Evolutionary conservation across 805 yeast genomes (phyloP), one percentile per base, ranked within the genome.

Genomic region (Saccharomyces eubayanus): DNA sequence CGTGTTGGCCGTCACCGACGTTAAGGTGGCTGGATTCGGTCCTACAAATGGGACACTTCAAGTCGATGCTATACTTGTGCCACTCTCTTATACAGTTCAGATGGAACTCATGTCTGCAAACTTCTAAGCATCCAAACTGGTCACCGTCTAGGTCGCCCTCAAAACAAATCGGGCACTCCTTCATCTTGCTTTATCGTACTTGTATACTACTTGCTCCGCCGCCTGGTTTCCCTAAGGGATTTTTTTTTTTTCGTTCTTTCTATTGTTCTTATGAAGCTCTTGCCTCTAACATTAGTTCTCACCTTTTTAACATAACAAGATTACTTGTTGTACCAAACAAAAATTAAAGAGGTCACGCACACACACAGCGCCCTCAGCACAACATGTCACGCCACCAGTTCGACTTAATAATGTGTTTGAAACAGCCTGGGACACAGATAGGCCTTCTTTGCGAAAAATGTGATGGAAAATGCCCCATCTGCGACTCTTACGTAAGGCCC

Each of bases 391-490:
- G 94, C 52, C 96, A 90, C 69, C 96, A 90, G 69, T 82, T 84
- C 50, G 97, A 91, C 65, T 76, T 90, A 28, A 79, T 87, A 2
- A 82, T 85, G 73, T 91, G 98, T 65, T 73, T 87, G 78, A 87
- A 85, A 65, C 94, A 82, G 61, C 89, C 96, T 1, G 97, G 97
- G 0, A 78, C 82, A 0, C 70, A 73, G 16, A 67, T 80, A 3
- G 98, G 96, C 0, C 72, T 76, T 50, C 74, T 91, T 2, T 91
- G 98, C 63, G 83, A 81, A 31, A 87, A 79, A 66, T 91, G 98
- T 67, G 97, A 91, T 65, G 97, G 97, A 1, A 78, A 83, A 59
- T 91, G 98, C 63, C 97, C 97, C 2, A 75, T 83, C 2, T 91
- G 98, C 68, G 97, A 90, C 64, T 86, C 96, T 1, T 80, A 77